Evolutionary conservation across 2,329 filamentous ascomycete genomes (phyloP).

Genomic region (Seiridium cupressi): DNA sequence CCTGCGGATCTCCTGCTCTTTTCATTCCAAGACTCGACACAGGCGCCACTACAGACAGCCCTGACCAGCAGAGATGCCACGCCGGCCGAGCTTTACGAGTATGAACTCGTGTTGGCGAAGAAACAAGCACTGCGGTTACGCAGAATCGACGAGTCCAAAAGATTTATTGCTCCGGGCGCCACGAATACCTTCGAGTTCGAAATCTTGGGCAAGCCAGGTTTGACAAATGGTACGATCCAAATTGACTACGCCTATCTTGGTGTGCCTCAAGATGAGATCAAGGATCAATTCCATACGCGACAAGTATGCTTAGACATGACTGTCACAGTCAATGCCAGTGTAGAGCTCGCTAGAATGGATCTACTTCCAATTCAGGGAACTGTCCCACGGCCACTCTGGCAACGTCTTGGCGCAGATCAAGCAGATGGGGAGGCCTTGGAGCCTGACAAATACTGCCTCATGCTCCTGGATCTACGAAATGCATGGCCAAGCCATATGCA

Average conservation of each 20-base stretch:
- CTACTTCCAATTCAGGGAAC: slow-evolving; percentile 69
- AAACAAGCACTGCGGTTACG: slow-evolving; percentile 65
- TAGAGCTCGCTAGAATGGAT: slow-evolving; percentile 80
- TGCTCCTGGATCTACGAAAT: slow-evolving; percentile 83
- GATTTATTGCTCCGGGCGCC: slow-evolving; percentile 65
- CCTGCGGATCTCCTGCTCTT: slow-evolving; percentile 83
- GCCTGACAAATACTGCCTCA: slow-evolving; percentile 68
- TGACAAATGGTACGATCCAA: slow-evolving; percentile 76
- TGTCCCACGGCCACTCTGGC: slow-evolving; percentile 63
- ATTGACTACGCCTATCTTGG: slow-evolving; percentile 87
- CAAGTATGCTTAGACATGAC: slow-evolving; percentile 79
- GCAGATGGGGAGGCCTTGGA: slow-evolving; percentile 33
- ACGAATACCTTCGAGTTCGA: slow-evolving; percentile 77
- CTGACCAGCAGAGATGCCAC: slow-evolving; percentile 75
- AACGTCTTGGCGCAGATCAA: slow-evolving; percentile 34
- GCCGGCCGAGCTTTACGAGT: slow-evolving; percentile 78
- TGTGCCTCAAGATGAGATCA: slow-evolving; percentile 62
- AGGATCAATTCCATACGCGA: slow-evolving; percentile 77
- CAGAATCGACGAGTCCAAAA: slow-evolving; percentile 48
- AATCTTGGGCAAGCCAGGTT: slow-evolving; percentile 79
- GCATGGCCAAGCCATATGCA: slow-evolving; percentile 81
- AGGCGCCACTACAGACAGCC: slow-evolving; percentile 71
- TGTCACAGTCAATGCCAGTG: slow-evolving; percentile 87
- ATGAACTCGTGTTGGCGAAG: slow-evolving; percentile 75
- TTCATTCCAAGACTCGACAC: slow-evolving; percentile 87